Percentiles rank a stretch among this genome's conserved stretches.
phyloP scores from a whole-genome alignment of 202 grass and related monocot genomes.

The Musa balbisiana region DNA sequence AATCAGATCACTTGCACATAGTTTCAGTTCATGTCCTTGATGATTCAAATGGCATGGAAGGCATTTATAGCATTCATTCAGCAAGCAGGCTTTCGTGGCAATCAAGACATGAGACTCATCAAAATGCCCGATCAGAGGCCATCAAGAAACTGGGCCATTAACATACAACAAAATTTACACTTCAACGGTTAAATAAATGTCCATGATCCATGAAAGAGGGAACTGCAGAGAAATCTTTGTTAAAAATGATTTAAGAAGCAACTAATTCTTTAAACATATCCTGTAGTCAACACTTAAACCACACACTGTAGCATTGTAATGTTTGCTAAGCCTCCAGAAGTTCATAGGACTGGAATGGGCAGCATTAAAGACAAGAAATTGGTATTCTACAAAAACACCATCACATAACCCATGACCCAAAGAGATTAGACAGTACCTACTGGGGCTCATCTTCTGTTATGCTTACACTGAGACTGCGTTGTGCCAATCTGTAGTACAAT shows the following conservation, averaged over 20 bases:
- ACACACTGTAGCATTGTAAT: not conserved
- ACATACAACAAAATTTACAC: not conserved
- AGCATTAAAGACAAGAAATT: not conserved
- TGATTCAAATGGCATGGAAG: not conserved
- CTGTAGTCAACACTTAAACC: not conserved
- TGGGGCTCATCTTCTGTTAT: conserved; percentile 60
- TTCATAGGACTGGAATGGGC: not conserved
- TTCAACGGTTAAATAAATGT: not conserved
- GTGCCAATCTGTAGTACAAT: conserved; percentile 84
- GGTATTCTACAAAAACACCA: not conserved
- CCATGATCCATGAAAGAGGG: not conserved
- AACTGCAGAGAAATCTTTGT: not conserved
- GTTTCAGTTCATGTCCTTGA: not conserved
- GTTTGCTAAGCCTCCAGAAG: not conserved
- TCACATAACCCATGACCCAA: not conserved
- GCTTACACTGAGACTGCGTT: conserved; percentile 65
- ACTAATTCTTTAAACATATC: not conserved
- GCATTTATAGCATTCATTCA: not conserved
- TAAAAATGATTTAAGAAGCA: not conserved
- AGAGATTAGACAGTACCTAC: conserved; percentile 27
- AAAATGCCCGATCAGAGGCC: not conserved
- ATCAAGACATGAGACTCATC: not conserved
- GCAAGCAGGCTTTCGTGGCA: not conserved
- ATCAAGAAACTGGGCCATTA: not conserved
- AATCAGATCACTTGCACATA: not conserved